Evolutionary conservation across 2,329 filamentous ascomycete species (phyloP), one percentile per base, ranked within the genome.

Genomic region (Didymellaceae sp.): DNA sequence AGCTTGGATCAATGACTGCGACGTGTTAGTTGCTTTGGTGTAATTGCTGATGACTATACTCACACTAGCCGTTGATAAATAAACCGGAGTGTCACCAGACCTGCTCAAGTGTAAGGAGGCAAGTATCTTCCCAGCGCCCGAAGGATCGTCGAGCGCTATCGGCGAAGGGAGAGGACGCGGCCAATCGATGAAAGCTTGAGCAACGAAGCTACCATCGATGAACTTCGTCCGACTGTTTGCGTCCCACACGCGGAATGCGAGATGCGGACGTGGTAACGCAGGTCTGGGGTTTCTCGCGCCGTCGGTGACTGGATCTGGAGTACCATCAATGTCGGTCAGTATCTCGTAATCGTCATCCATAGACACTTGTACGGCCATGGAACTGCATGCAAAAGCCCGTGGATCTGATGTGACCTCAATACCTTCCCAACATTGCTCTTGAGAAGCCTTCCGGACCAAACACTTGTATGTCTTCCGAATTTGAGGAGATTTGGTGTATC

Each of bases 171-270:
- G 30, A 3, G 43, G 43, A 6, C 25, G 25, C 1, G 33, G 43
- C 43, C 43, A 45, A 18, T 31, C 25, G 1, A 46, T 2, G 16
- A 46, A 46, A 2, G 34, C 11, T 14, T 39, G n/a, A 1, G 55
- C 53, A 0, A 53, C 18, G 2, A 62, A 62, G 0, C 45, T 47
- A 0, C n/a, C 24, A 3, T 55, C 38, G 10, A 34, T 25, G 20
- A 54, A 59, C 2, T 14, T 31, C 0, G 52, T 54, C 1, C 50
- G 14, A 9, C 38, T 57, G 0, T 34, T 30, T 0, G 16, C 21
- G n/a, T 60, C 57, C 49, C 52, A 62, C 0, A 55, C 54, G 0
- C 54, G 26, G 14, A 54, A 57, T 2, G 11, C 18, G 1, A 57
- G 28, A n/a, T 42, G 31, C 0, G 41, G 42, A 32, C 16, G 28